A percentile compares a stretch with the other conserved stretches of the same genome.
These are phyloP conservation scores for Macrophomina pseudophaseolina DNA, from an alignment of 2,329 filamentous ascomycete genomes.

Conservation along the genomic window DNA sequence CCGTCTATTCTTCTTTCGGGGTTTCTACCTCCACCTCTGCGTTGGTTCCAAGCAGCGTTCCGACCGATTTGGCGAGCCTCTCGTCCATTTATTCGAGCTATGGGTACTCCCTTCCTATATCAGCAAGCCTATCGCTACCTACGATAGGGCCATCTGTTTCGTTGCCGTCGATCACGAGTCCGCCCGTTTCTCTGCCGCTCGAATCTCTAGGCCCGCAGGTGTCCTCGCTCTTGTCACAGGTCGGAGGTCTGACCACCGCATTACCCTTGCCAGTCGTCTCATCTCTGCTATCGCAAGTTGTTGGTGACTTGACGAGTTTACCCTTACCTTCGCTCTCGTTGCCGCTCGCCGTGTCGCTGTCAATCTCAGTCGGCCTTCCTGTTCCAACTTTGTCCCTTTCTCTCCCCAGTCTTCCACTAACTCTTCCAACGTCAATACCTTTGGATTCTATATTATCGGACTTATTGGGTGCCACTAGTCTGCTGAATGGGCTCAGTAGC, in stretches of 20 bases:
- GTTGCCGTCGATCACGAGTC: background rate
- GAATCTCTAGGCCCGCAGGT: background rate
- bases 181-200: background rate
- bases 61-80: background rate
- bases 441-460: background rate
- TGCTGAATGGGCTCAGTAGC: background rate
- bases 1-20: background rate
- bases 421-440: background rate
- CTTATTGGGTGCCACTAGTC: background rate
- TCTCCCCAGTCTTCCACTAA: background rate
- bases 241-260: background rate
- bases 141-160: background rate
- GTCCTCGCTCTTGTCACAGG: background rate
- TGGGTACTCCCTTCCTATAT: background rate
- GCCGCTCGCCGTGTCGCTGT: background rate
- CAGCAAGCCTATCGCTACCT: background rate
- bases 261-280: background rate
- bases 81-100: background rate
- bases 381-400: background rate
- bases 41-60: background rate
- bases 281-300: background rate
- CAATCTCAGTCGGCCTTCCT: background rate
- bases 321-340: background rate
- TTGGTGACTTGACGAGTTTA: background rate
- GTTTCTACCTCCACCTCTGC: background rate